Evolutionary conservation across 352 stramenopile species (phyloP), one percentile per base, ranked within the genome.

Genomic region (Globisporangium echinulatum): DNA sequence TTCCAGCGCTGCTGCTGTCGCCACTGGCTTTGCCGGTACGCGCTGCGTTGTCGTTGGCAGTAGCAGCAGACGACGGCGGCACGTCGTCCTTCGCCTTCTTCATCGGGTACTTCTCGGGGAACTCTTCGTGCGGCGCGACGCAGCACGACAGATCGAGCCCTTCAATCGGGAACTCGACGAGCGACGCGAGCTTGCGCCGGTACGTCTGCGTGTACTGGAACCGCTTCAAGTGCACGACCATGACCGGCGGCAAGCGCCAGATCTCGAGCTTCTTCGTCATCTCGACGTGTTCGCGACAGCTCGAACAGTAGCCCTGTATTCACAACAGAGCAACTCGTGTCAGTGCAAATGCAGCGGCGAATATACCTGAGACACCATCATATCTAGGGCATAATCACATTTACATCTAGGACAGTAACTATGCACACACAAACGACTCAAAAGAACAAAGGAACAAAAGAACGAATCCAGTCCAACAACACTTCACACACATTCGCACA

Each of bases 221-320:
- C 48, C 97, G 86, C 82, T 99, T 99, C 42, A 99, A 76, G 70
- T 99, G 96, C 37, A 99, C 75, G 19, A 99, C 97, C 62, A 99
- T 95, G 11, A 99, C 96, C 10, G 97, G 95, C 0, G 97, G 97
- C 4, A 97, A 71, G 33, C 92, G 88, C 82, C 96, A 99, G 14
- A 99, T 89, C 69, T 98, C 92, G 40, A 99, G 83, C 69, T 99
- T 97, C 76, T 99, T 99, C 64, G 93, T 99, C 62, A 98, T 98
- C 58, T 97, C 87, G 50, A 97, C 85, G 60, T 97, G 92, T 52
- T 96, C 70, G 52, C 97, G 91, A 69, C 97, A 99, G 64, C 88
- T 96, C 25, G 90, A 97, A 75, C 97, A 99, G 71, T 99, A 99
- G 62, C 97, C 85, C 58, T 75, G 51, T 5, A 49, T 11, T 7